Evolutionary conservation across 768 basidiomycete genomes (phyloP), one percentile per base, ranked within the genome.

Genomic region (Pisolithus orientalis): DNA sequence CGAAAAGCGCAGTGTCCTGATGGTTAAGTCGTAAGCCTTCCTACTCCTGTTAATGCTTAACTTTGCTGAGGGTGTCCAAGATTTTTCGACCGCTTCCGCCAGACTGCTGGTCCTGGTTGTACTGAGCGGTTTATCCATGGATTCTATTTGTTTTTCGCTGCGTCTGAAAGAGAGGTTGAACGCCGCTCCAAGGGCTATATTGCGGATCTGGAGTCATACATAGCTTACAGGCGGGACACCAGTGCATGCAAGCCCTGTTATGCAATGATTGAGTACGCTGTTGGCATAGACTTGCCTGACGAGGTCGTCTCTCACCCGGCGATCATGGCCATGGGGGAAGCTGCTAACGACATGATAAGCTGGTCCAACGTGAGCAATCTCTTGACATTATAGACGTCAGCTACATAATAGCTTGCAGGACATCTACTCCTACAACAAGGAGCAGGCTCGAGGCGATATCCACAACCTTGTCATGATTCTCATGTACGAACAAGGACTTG

Each of bases 401-500:
- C 40, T 57, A 21, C 66, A 49, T 2, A 13, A 10, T 47, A 7
- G 7, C 11, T 14, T 14, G 4, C 2, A 86, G 85, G 86, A 87
- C 56, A 82, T 87, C 34, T 83, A 84, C 62, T 88, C 85, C 1
- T 89, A 84, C 66, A 86, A 87, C 54, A 79, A 80, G 42, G 87
- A 88, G 61, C 86, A 87, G 65, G 78, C 84, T 2, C 77, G 80
- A 13, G 78, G 76, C 9, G 82, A 85, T 55, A 82, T 80, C 16
- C 82, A 85, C 64, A 87, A 89, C 63, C 83, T 87, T 76, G 76
- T 89, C 50, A 70, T 75, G n/a, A 81, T 87, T 47, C 74, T 87
- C 56, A 86, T 84, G 82, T 68, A 73, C 42, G 72, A 82, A 53
- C 77, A 80, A 48, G 77, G 75, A 4, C 71, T 82, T 46, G 71